Base-by-base conservation (phyloP, 805 yeast species). In the Saccharomycodes ludwigii region DNA sequence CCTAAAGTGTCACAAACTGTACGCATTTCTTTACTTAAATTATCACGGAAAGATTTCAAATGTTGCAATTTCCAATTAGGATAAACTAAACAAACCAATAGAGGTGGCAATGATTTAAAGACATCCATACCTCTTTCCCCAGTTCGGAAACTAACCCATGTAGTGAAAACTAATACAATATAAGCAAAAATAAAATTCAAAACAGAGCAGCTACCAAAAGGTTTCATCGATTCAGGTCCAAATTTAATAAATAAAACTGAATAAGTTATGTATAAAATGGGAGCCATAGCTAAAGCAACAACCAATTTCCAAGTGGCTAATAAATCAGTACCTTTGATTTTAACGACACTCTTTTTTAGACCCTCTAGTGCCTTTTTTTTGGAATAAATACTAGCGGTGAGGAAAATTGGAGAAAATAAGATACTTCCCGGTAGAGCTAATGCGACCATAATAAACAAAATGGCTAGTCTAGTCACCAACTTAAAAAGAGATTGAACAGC, bases 231-330 rank as follows among this genome's bases (percentile, higher is more conserved):
- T 23, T 27, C 27, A 2, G 27, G 6, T 15, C 27, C 34, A 20
- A 57, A 41, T 33, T 52, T 57, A 2, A 61, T 45, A 14, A 82
- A 77, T 11, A 80, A 40, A 3, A 69, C 51, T 0, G 96, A 84
- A 57, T 91, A 91, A 35, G 80, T 62, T 22, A 75, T 71, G 61
- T 88, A 91, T 18, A 91, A 60, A 25, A 83, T 52, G 3, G 98
- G 98, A 0, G 96, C 93, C 33, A 83, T 59, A 4, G 88, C 93
- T 70, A 91, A 69, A 21, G 86, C 75, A 24, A 88, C 84, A 40
- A 91, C 63, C 29, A 91, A 77, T 56, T 91, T 91, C 98, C 98
- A 91, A 2, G 97, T 86, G 2, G 97, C 97, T 37, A 91, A 71
- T 17, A 91, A 96, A 54, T 91, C 98, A 35, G 75, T 78, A 12